A percentile compares a stretch with the other conserved stretches of the same genome.
phyloP scores from a whole-genome alignment of 1,139 yeast species.

The Pneumocystis sp. region DNA sequence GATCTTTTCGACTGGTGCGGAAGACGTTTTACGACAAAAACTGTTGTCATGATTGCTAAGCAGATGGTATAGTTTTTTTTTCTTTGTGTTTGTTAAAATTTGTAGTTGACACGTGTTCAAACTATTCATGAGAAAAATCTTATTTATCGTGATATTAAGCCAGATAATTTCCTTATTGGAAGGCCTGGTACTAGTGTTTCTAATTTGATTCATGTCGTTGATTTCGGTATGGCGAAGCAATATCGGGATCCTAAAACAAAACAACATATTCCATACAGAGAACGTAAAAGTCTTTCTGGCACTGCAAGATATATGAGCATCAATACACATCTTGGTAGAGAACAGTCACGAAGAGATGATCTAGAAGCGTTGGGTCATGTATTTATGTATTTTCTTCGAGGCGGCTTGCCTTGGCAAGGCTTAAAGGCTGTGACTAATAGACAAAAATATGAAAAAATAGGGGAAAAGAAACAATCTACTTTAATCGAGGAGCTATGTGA shows the following conservation, averaged over 20 bases:
- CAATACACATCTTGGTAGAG: conserved; percentile 92
- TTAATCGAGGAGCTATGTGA: conserved; percentile 63
- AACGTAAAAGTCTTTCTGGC: conserved; percentile 89
- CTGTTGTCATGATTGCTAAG: conserved; percentile 78
- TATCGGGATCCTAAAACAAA: conserved; percentile 92
- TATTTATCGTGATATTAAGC: conserved; percentile 78
- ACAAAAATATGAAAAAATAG: conserved; percentile 92
- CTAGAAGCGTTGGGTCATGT: conserved; percentile 92
- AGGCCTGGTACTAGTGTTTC: conserved; percentile 78
- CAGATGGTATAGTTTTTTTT: conserved; percentile 50
- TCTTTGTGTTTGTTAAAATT: not conserved
- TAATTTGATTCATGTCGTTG: conserved; percentile 87
- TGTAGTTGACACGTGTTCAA: conserved; percentile 45
- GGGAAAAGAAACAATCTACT: conserved; percentile 82
- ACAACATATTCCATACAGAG: conserved; percentile 89
- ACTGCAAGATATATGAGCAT: conserved; percentile 94
- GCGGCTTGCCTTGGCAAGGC: conserved; percentile 98
- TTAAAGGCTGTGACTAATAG: conserved; percentile 92
- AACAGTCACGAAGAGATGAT: conserved; percentile 91
- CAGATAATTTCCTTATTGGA: conserved; percentile 94
- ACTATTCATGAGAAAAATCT: conserved; percentile 88
- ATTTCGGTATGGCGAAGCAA: conserved; percentile 94
- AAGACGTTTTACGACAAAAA: conserved; percentile 38
- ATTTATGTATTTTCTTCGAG: conserved; percentile 84
- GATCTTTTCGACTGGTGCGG: conserved; percentile 56